Conservation (phyloP, 768 basidiomycete genomes). For the Vararia minispora region DNA sequence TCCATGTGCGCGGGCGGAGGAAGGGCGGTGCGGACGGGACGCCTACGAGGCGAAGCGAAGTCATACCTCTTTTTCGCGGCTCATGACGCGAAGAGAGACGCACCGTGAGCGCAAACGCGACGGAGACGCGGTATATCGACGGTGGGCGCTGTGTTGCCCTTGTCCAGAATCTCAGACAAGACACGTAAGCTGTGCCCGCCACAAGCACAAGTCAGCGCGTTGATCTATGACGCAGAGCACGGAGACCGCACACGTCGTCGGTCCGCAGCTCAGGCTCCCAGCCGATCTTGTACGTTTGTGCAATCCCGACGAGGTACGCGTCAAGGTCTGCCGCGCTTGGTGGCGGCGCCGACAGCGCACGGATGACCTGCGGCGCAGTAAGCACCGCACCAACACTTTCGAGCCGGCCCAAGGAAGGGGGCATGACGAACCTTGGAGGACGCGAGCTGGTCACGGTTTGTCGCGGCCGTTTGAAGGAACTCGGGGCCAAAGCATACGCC, state of each 20-base stretch:
- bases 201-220: constrained; percentile 6
- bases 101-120: constrained; percentile 51
- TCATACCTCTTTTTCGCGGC: constrained; percentile 1
- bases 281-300: constrained; percentile 37
- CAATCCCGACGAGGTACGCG: constrained; percentile 41
- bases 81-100: constrained; percentile 13
- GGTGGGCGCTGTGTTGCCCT: constrained; percentile 29
- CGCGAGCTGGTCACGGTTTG: constrained; percentile 42
- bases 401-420: background rate
- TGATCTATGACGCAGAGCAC: background rate
- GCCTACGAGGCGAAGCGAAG: constrained; percentile 27
- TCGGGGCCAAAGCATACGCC: constrained; percentile 44
- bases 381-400: background rate
- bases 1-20: constrained; percentile 72
- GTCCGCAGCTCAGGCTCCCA: constrained; percentile 55
- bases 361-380: constrained; percentile 30
- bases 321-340: constrained; percentile 50
- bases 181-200: constrained; percentile 31
- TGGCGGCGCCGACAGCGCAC: constrained; percentile 37
- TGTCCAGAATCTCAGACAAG: constrained; percentile 52
- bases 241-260: constrained; percentile 44
- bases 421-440: constrained; percentile 32
- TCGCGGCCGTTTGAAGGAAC: constrained; percentile 40
- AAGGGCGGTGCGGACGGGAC: constrained; percentile 65
- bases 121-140: constrained; percentile 50